Conservation (phyloP, 371 early-diverging fungal species). For the Syncephalis fuscata region DNA sequence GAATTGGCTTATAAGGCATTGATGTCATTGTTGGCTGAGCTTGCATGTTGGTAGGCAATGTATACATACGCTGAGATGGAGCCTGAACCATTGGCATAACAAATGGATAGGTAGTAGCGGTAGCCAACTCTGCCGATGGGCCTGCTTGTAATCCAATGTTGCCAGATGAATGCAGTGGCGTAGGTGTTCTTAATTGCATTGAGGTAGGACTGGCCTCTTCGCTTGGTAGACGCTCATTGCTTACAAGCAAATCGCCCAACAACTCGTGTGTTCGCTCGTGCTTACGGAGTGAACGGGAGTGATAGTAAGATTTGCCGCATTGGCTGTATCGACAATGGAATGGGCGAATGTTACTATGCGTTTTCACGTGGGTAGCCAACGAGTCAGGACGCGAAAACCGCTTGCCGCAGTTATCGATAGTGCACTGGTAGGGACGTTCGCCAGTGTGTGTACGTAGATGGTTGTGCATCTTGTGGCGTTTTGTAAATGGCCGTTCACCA, state of each 20-base stretch:
- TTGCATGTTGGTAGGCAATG: too few relatives aligned
- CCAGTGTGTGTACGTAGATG: constrained; percentile 82
- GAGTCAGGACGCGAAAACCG: constrained; percentile 78
- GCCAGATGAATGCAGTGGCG: neutral
- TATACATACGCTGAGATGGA: neutral
- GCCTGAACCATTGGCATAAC: too few relatives aligned
- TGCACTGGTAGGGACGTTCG: constrained; percentile 48
- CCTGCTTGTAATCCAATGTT: neutral
- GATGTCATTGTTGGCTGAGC: too few relatives aligned
- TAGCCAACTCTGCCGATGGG: too few relatives aligned
- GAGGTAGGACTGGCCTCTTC: neutral
- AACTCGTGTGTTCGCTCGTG: constrained; percentile 39
- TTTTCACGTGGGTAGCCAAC: constrained; percentile 73
- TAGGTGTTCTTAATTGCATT: neutral
- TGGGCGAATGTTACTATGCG: constrained; percentile 60
- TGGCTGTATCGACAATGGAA: constrained; percentile 35
- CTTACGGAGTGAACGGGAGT: constrained; percentile 60
- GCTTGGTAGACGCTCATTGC: neutral
- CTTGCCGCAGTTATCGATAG: constrained; percentile 43
- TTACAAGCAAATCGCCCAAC: constrained; percentile 2
- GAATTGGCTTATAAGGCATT: too few relatives aligned
- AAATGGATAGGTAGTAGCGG: too few relatives aligned
- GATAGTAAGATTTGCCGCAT: constrained; percentile 63
- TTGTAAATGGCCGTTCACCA: constrained; percentile 58
- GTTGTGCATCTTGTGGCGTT: constrained; percentile 80